Conservation (phyloP, 2,329 filamentous ascomycete genomes). For the Botrytis galanthina region DNA sequence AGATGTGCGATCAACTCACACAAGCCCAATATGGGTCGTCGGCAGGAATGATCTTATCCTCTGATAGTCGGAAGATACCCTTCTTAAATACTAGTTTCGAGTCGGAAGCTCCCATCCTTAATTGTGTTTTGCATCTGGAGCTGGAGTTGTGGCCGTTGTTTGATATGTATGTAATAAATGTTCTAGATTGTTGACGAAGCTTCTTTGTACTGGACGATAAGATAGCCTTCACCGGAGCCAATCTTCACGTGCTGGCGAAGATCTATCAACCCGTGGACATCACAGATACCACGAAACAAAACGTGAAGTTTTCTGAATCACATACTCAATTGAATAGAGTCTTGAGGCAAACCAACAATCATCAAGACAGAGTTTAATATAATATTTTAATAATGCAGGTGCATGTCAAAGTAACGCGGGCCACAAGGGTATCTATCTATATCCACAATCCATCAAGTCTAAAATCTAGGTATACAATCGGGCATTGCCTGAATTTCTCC, state of each 20-base stretch:
- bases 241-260: slow-evolving; percentile 16
- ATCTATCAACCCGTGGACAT: not conserved
- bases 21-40: slow-evolving; percentile 92
- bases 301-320: not conserved
- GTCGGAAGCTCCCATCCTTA: slow-evolving; percentile 89
- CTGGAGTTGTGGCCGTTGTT: slow-evolving; percentile 15
- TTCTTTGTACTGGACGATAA: slow-evolving; percentile 16
- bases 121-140: slow-evolving; percentile 32
- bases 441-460: slow-evolving; percentile 24
- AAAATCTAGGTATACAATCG: slow-evolving; percentile 33
- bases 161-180: slow-evolving; percentile 18
- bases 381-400: not conserved
- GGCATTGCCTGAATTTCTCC: slow-evolving; percentile 40
- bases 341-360: not conserved
- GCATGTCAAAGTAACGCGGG: not conserved
- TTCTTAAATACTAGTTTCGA: slow-evolving; percentile 99
- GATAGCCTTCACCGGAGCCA: slow-evolving; percentile 14
- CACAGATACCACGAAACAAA: not conserved
- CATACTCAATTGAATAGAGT: not conserved
- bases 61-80: slow-evolving; percentile 94
- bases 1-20: slow-evolving; percentile 51
- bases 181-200: slow-evolving; percentile 19
- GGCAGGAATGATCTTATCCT: slow-evolving; percentile 80
- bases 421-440: slow-evolving; percentile 36
- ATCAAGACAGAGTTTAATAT: not conserved